A percentile compares a stretch with the other conserved stretches of the same genome.
phyloP scores from a whole-genome alignment of 176 grass and related monocot genomes.

The Cocos nucifera region DNA sequence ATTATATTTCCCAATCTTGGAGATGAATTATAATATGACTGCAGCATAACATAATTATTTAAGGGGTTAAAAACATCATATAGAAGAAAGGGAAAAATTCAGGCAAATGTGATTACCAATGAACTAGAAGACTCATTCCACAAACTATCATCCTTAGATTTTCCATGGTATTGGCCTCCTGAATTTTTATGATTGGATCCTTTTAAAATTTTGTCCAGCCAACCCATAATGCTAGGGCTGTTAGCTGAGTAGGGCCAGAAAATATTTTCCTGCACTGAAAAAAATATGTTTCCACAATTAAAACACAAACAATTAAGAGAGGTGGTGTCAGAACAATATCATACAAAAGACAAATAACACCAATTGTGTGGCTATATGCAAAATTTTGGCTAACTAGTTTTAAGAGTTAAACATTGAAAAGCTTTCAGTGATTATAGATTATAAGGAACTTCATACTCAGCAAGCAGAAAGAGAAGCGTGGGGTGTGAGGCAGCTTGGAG shows the following conservation, averaged over 20 bases:
- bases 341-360: no score
- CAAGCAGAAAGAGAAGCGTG: no score
- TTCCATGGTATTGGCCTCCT: conserved; percentile 62
- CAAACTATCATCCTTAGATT: conserved; percentile 24
- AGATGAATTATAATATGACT: no score
- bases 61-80: not conserved
- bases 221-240: conserved; percentile 36
- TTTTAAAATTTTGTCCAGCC: conserved; percentile 71
- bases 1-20: no score
- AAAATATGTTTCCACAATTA: not conserved
- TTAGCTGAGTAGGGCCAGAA: not conserved
- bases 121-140: conserved; percentile 21
- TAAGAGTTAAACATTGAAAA: no score
- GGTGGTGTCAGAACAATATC: no score
- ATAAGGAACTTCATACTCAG: no score
- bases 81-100: not conserved
- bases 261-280: not conserved
- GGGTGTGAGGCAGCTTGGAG: no score
- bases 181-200: conserved; percentile 65
- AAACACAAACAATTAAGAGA: no score
- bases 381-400: no score
- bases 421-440: no score
- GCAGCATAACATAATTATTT: not conserved
- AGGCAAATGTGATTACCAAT: conserved; percentile 5
- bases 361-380: no score